A percentile compares a stretch with the other conserved stretches of the same genome.
Conservation (phyloP, 371 early-diverging fungal species). For the Mucor velutinosus region DNA sequence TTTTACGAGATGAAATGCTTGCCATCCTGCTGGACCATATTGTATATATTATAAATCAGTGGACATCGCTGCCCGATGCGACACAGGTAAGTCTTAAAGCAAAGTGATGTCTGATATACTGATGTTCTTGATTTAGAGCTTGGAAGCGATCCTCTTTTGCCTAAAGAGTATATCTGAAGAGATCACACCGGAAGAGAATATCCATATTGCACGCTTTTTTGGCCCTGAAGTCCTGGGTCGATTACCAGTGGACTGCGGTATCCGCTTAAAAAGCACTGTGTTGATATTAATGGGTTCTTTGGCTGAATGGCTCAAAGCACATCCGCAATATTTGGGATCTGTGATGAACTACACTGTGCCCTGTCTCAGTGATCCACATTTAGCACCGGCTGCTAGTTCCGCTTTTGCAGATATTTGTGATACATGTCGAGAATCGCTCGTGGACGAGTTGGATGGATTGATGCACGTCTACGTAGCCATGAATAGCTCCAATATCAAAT, state of each 20-base stretch:
- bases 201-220: slow-evolving; percentile 63
- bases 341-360: slow-evolving; percentile 71
- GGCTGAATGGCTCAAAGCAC: slow-evolving; percentile 72
- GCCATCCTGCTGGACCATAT: slow-evolving; percentile 58
- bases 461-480: slow-evolving; percentile 62
- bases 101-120: slow-evolving; percentile 8
- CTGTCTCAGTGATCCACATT: slow-evolving; percentile 57
- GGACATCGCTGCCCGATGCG: slow-evolving; percentile 28
- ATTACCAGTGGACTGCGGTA: slow-evolving; percentile 39
- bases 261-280: slow-evolving; percentile 53
- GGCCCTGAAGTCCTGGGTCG: slow-evolving; percentile 57
- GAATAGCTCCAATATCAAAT: slow-evolving; percentile 40
- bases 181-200: slow-evolving; percentile 54
- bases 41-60: slow-evolving; percentile 42
- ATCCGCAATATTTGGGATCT: slow-evolving; percentile 61
- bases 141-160: slow-evolving; percentile 69
- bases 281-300: slow-evolving; percentile 63
- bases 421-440: slow-evolving; percentile 67
- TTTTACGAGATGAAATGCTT: slow-evolving; percentile 68
- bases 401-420: slow-evolving; percentile 78
- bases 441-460: slow-evolving; percentile 61
- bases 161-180: slow-evolving; percentile 75
- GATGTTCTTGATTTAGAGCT: slow-evolving; percentile 19
- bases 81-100: slow-evolving; percentile 20
- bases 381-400: slow-evolving; percentile 68